Base-by-base conservation (phyloP, 1,284 basidiomycete genomes). In the Leccinum angustisporum region DNA sequence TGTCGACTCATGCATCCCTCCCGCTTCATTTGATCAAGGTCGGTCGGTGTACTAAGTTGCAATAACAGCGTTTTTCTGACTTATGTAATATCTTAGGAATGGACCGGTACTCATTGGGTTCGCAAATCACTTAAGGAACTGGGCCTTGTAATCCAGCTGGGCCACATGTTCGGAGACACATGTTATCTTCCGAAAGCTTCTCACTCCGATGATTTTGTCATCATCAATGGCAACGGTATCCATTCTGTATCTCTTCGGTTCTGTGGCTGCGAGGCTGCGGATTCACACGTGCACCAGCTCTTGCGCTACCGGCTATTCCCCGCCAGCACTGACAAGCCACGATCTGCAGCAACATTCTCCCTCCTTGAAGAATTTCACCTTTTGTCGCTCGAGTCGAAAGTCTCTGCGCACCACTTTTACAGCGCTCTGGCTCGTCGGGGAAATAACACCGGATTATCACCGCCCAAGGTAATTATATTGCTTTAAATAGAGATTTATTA, bases 271-370 rank as follows among this genome's bases (percentile, higher is more conserved):
- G 64, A 66, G 11, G n/a, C n/a, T 10, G 50, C 43, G 0, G 27
- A 36, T 1, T n/a, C 53, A 1, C 27, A 5, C 1, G 2, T 13
- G 1, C 31, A 55, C 14, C 65, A 66, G 4, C 48, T 66, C 1
- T 56, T 66, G 2, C 40, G 18, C 0, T 16, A 9, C 2, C 50
- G 13, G 0, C n/a, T 57, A 9, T 66, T 66, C 34, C 65, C 65
- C 4, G 50, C 64, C 1, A 70, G 61, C 1, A 56, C 56, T 0
- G 38, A 57, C 3, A 54, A 65, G 8, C 71, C 71, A 5, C n/a
- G 36, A 0, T 72, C 70, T 1, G 68, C 67, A 9, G 66, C 65
- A 0, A 71, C 68, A 0, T 67, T 74, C 51, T 30, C 16, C 0
- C 11, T 66, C 0, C 54, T 74, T 0, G 55, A 70, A 40, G 38